Percentiles rank a stretch among this genome's conserved stretches.
Conservation (phyloP, 495 filamentous ascomycete genomes). For the Penicillium verhagenii region DNA sequence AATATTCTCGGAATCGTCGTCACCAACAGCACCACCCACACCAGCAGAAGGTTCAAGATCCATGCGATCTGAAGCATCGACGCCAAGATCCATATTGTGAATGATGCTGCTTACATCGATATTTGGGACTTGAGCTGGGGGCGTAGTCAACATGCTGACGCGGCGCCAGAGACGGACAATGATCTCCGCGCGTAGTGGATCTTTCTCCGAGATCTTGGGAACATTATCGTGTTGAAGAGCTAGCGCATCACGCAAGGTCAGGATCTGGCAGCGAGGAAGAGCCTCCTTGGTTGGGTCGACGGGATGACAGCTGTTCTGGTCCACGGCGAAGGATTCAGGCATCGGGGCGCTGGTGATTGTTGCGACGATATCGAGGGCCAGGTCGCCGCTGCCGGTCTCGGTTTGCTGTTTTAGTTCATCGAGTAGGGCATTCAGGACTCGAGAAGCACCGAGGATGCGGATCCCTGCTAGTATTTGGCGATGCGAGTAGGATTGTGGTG, state of each 20-base stretch:
- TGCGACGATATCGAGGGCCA: constrained; percentile 72
- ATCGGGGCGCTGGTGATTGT: constrained; percentile 73
- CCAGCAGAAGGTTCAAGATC: constrained; percentile 29
- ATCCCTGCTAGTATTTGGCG: constrained; percentile 66
- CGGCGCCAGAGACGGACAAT: constrained; percentile 74
- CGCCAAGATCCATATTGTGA: constrained; percentile 39
- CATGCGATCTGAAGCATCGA: constrained; percentile 35
- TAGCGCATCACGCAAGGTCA: constrained; percentile 70
- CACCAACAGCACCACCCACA: constrained; percentile 17
- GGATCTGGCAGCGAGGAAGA: constrained; percentile 39
- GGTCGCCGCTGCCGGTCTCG: constrained; percentile 52
- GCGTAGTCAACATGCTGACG: constrained; percentile 60
- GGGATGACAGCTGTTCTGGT: constrained; percentile 42
- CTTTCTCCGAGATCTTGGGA: constrained; percentile 57
- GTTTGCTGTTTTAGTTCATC: constrained; percentile 66
- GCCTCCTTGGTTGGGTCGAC: constrained; percentile 40
- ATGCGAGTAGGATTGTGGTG: constrained; percentile 76
- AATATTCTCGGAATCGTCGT: constrained; percentile 40
- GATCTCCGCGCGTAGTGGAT: constrained; percentile 61
- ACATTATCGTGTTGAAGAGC: constrained; percentile 61
- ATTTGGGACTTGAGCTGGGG: constrained; percentile 40
- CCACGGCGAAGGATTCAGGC: constrained; percentile 45
- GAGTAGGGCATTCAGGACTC: constrained; percentile 60
- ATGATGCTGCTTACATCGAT: constrained; percentile 45
- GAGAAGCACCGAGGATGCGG: constrained; percentile 67